Evolutionary conservation across 192 early-diverging fungal species (phyloP).

Genomic region (Coemansia sp.): DNA sequence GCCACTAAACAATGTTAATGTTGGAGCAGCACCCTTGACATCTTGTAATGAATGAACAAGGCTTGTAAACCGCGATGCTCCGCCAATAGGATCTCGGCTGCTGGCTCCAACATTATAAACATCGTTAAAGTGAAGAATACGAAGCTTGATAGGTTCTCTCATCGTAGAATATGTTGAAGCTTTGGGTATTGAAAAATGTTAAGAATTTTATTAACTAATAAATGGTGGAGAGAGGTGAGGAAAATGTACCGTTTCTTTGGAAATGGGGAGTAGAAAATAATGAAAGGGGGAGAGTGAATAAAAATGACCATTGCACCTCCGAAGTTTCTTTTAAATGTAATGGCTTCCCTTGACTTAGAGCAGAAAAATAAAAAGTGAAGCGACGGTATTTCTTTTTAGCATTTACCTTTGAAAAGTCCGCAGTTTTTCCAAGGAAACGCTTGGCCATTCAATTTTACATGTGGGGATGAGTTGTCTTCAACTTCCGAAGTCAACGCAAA

Average conservation of each 20-base stretch:
- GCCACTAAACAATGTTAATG: slow-evolving; percentile 63
- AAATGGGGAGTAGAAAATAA: not conserved
- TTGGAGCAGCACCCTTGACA: slow-evolving; percentile 12
- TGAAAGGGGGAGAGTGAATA: not conserved
- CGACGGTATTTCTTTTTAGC: not conserved
- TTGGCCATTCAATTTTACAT: not conserved
- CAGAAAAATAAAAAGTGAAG: not conserved
- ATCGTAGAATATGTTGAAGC: not conserved
- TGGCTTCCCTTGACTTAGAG: not conserved
- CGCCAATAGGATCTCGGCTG: slow-evolving; percentile 62
- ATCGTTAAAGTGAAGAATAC: slow-evolving; percentile 68
- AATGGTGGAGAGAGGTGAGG: not conserved
- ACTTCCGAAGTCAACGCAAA: not conserved
- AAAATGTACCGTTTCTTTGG: not conserved
- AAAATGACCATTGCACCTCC: not conserved
- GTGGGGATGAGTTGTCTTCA: not conserved
- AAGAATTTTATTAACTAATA: not conserved
- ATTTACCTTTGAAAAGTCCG: not conserved
- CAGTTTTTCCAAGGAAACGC: not conserved
- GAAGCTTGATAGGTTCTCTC: slow-evolving; percentile 6
- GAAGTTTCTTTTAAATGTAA: not conserved
- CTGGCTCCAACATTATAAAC: slow-evolving; percentile 59
- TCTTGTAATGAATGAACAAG: slow-evolving; percentile 44
- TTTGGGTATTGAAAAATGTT: not conserved
- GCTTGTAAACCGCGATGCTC: slow-evolving; percentile 62